phyloP scores from a whole-genome alignment of 2,329 filamentous ascomycete genomes.

The Teratosphaeriaceae sp. region DNA sequence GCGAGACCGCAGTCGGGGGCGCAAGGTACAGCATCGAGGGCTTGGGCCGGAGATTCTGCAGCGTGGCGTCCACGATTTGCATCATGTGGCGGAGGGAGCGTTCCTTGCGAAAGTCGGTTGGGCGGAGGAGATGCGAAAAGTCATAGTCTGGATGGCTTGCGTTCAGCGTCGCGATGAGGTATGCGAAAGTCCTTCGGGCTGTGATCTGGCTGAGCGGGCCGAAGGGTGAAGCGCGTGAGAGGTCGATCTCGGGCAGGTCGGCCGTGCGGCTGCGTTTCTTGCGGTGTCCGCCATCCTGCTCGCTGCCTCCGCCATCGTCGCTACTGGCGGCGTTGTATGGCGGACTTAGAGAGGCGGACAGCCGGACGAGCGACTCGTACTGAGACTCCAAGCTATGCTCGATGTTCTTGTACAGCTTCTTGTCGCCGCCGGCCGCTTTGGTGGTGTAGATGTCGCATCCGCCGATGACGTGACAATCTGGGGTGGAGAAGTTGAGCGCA shows the following conservation, averaged over 20 bases:
- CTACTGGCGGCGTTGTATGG: conserved; percentile 48
- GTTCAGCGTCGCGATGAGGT: conserved; percentile 92
- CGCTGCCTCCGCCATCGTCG: conserved; percentile 17
- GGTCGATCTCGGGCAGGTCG: conserved; percentile 44
- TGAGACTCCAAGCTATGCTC: conserved; percentile 86
- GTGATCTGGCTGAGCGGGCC: conserved; percentile 82
- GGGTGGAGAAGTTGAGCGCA: conserved; percentile 91
- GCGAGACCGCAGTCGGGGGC: conserved; percentile 19
- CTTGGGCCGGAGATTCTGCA: conserved; percentile 73
- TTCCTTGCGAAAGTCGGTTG: conserved; percentile 84
- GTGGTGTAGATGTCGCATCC: conserved; percentile 97
- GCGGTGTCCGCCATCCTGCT: conserved; percentile 28
- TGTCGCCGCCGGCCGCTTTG: conserved; percentile 89
- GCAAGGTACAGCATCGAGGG: conserved; percentile 20
- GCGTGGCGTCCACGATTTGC: conserved; percentile 76
- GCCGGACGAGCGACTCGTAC: conserved; percentile 78
- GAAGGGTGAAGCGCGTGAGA: conserved; percentile 85
- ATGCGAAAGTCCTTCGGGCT: conserved; percentile 87
- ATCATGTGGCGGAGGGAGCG: conserved; percentile 73
- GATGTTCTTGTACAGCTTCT: conserved; percentile 95
- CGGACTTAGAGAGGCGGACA: conserved; percentile 81
- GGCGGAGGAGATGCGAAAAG: conserved; percentile 85
- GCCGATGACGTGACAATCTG: conserved; percentile 85
- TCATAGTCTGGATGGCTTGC: conserved; percentile 96
- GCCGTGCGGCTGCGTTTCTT: conserved; percentile 20